phyloP scores from a whole-genome alignment of 2,329 filamentous ascomycete species.

The Bipolaris cookei region DNA sequence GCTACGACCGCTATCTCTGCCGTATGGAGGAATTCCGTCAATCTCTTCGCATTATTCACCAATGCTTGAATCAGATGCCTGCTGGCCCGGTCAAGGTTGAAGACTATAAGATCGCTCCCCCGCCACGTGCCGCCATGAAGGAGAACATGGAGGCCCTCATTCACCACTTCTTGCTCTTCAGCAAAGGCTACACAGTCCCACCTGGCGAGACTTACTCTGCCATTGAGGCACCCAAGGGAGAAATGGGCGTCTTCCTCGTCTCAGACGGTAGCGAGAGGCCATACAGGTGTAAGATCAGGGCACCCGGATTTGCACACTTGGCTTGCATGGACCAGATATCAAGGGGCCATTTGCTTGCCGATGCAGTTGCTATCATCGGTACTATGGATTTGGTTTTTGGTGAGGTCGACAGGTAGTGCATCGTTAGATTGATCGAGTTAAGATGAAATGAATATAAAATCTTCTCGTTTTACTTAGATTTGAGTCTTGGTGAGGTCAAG shows the following conservation, averaged over 20 bases:
- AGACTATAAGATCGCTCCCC: slow-evolving; percentile 97
- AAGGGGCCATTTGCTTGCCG: slow-evolving; percentile 90
- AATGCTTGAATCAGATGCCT: slow-evolving; percentile 99
- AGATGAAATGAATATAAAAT: neutral
- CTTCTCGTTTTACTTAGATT: neutral
- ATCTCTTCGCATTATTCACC: slow-evolving; percentile 96
- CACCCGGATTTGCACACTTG: slow-evolving; percentile 95
- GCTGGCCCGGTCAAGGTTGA: slow-evolving; percentile 91
- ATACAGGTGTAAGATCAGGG: slow-evolving; percentile 96
- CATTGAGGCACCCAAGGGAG: slow-evolving; percentile 99
- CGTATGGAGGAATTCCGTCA: slow-evolving; percentile 99
- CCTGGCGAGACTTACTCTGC: slow-evolving; percentile 97
- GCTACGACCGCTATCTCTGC: slow-evolving; percentile 98
- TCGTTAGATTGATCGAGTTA: neutral
- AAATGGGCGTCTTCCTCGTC: slow-evolving; percentile 98
- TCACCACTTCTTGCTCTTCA: slow-evolving; percentile 98
- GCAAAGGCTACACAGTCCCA: slow-evolving; percentile 96
- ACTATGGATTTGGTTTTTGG: slow-evolving; percentile 53
- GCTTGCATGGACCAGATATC: slow-evolving; percentile 92
- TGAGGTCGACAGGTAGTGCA: slow-evolving; percentile 32
- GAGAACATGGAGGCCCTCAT: slow-evolving; percentile 99
- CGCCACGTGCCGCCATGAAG: slow-evolving; percentile 98
- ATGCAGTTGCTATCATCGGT: slow-evolving; percentile 93
- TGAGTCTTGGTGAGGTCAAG: neutral
- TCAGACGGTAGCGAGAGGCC: slow-evolving; percentile 95